Base-by-base conservation (phyloP, 2,329 filamentous ascomycete genomes). In the Pyricularia pennisetigena region DNA sequence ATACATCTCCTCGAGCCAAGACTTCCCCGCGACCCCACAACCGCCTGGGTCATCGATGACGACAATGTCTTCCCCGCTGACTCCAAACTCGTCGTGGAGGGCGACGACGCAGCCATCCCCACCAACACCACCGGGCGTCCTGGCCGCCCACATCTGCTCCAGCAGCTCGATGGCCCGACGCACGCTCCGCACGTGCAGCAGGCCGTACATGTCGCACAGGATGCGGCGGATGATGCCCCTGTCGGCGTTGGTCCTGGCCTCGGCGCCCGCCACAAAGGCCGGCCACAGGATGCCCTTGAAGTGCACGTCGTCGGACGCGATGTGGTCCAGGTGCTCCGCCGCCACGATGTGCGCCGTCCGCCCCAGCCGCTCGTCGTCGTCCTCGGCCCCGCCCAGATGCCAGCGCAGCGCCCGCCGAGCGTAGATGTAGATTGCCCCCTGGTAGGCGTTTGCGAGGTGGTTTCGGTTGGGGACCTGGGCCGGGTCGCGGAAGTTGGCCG, bases 231-330 rank as follows among this genome's bases (percentile, higher is more conserved):
- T 30, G 12, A 65, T 23, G 7, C 41, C 32, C 32, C 32, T 23
- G 64, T 65, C 64, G 30, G 26, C 32, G n/a, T 24, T 5, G 32
- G n/a, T 20, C 14, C 61, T 62, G 14, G 69, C 62, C 65, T 70
- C 70, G 10, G 69, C 68, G 8, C 69, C 70, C 1, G 68, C 23
- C 23, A 70, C 28, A 16, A 70, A 70, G 28, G 67, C 65, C 2
- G 70, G 69, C 70, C 70, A 70, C 30, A 70, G 67, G 14, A 69
- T 65, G 30, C 70, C 67, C 26, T 70, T 70, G 67, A 70, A 70
- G 57, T 70, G 70, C n/a, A 65, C 61, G 59, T 70, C 70, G 4
- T 32, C 63, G 7, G 67, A 30, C 16, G 61, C 30, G 8, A 70
- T 68, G 16, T 70, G 59, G 14, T 64, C 41, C 28, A 70, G 67